Evolutionary conservation across 2,329 filamentous ascomycete genomes (phyloP).

Genomic region (Penicillium sp.): DNA sequence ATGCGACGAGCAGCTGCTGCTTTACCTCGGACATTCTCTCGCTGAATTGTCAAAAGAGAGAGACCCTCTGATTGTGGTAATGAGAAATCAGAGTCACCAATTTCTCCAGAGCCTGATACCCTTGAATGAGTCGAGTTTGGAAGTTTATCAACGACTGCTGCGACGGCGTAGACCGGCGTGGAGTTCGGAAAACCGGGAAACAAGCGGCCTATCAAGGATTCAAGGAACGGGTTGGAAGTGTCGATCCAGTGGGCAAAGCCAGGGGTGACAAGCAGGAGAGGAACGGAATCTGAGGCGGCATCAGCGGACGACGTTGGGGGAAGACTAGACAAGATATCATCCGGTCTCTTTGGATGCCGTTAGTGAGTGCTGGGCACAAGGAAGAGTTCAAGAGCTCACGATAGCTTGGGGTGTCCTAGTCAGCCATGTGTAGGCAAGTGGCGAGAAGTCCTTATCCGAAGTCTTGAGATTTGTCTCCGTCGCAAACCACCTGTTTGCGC

Average conservation of each 20-base stretch:
- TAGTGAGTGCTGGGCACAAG: background rate
- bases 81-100: background rate
- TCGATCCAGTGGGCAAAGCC: slow-evolving; percentile 39
- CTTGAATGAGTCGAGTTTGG: slow-evolving; percentile 15
- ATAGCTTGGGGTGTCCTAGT: slow-evolving; percentile 30
- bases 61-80: slow-evolving; percentile 33
- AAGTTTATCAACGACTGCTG: slow-evolving; percentile 39
- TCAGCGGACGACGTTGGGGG: slow-evolving; percentile 18
- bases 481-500: slow-evolving; percentile 15
- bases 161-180: slow-evolving; percentile 29
- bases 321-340: slow-evolving; percentile 30
- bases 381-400: slow-evolving; percentile 17
- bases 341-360: slow-evolving; percentile 25
- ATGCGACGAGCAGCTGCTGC: slow-evolving; percentile 26
- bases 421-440: slow-evolving; percentile 34
- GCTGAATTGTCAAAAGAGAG: slow-evolving; percentile 31
- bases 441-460: slow-evolving; percentile 3
- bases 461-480: slow-evolving; percentile 2
- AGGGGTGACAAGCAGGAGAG: slow-evolving; percentile 39
- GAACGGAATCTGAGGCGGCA: slow-evolving; percentile 20
- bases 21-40: slow-evolving; percentile 30
- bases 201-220: slow-evolving; percentile 29
- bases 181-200: slow-evolving; percentile 15
- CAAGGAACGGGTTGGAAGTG: slow-evolving; percentile 30
- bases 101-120: background rate